phyloP scores from a whole-genome alignment of 2,329 filamentous ascomycete genomes.

The Chalaropsis thielavioides region DNA sequence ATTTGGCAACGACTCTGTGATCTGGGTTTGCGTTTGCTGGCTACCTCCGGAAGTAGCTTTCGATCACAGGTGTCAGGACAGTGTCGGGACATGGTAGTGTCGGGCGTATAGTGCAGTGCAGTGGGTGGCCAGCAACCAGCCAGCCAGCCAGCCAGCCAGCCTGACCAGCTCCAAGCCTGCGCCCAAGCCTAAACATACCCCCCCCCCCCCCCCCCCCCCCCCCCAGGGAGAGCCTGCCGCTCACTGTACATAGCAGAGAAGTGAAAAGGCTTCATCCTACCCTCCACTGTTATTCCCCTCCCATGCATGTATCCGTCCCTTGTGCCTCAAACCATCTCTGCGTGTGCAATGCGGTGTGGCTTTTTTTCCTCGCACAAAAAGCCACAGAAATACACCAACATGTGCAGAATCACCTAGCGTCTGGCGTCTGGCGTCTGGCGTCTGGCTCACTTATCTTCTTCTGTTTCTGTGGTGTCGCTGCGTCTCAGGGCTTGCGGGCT shows the following conservation, averaged over 20 bases:
- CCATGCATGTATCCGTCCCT: neutral
- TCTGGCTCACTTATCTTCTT: neutral
- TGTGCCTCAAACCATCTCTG: neutral
- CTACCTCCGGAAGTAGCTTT: neutral
- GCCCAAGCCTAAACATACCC: neutral
- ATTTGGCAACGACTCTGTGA: neutral
- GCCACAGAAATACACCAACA: neutral
- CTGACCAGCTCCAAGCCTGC: neutral
- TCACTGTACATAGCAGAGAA: neutral
- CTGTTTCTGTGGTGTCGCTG: neutral
- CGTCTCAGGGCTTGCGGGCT: neutral
- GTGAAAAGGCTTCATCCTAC: neutral
- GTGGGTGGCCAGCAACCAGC: neutral
- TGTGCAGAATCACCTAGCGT: neutral
- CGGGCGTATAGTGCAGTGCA: neutral
- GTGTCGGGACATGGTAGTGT: neutral
- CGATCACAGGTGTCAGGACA: neutral
- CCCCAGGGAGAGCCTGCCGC: neutral
- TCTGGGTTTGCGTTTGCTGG: neutral
- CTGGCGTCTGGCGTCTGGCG: neutral
- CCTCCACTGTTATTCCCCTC: neutral
- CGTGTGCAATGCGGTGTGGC: neutral
- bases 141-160: neutral
- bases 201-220: no score
- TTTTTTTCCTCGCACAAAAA: neutral